Evolutionary conservation across 192 early-diverging fungal species (phyloP), one percentile per base, ranked within the genome.

Genomic region (Podochytrium sp.): DNA sequence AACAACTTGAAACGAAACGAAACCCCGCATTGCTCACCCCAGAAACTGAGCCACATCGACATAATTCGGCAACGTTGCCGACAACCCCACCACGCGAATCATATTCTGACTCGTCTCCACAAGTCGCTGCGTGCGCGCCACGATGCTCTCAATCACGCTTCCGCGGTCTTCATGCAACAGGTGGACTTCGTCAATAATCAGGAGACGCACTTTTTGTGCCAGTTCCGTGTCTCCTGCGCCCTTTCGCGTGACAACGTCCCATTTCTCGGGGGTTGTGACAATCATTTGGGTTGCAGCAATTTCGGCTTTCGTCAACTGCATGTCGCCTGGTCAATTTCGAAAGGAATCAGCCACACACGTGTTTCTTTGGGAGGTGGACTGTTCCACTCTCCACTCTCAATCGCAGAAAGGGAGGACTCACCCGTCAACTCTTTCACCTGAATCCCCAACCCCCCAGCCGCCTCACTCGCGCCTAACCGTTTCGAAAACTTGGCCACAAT

Each of bases 231-330:
- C 98, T 27, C 98, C 96, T 20, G 90, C 92, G 41, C 90, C 86
- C 78, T 99, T 99, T 67, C 98, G 89, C 25, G 98, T 99, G 10
- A 99, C 95, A 12, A 98, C 98, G 83, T 99, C 98, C 98, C 98
- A 99, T 63, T 98, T 99, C 78, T 99, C 98, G 0, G 98, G 98
- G 0, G 98, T 99, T 4, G 96, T 98, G 32, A 99, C 96, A 80
- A 99, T 95, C 72, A 99, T 95, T 79, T 99, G 96, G 1, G 96
- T 99, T 25, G 87, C 89, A 32, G 83, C 84, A 32, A 99, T 92
- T 80, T 99, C 96, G 2, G 92, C 83, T 73, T 96, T 97, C 7
- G 98, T 98, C 68, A 99, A 81, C 78, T 98, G 96, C 94, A 98
- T 98, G 81, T 99, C 96, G 64, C 97, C 90, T 74, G 43, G 2